Evolutionary conservation across 139 green algal species (phyloP).

Genomic region (Chlamydomonas schloesseri): DNA sequence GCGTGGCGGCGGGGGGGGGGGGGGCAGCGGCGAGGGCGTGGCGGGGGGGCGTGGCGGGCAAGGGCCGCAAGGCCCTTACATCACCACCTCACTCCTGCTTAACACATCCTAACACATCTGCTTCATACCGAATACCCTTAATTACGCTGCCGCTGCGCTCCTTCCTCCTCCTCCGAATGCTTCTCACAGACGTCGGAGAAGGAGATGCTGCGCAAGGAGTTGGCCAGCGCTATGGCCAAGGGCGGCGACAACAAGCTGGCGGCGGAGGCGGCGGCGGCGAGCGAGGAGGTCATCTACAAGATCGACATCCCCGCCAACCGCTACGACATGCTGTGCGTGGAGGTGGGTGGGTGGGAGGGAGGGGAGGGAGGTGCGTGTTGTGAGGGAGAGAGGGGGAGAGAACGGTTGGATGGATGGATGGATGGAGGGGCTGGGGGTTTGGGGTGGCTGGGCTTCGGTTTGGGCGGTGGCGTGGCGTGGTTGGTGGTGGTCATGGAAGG

Average conservation of each 20-base stretch:
- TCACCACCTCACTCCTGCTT: too few relatives aligned
- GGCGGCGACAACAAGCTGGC: constrained; percentile 25
- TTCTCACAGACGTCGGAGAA: constrained; percentile 94
- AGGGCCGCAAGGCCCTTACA: too few relatives aligned
- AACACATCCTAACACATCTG: too few relatives aligned
- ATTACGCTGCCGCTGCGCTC: too few relatives aligned
- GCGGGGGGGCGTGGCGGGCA: too few relatives aligned
- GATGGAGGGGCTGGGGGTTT: not conserved
- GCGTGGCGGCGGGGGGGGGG: too few relatives aligned
- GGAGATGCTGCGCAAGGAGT: constrained; percentile 94
- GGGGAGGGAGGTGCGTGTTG: constrained; percentile 72
- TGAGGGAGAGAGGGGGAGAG: constrained; percentile 83
- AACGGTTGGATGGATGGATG: not conserved
- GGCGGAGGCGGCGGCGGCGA: constrained; percentile 52
- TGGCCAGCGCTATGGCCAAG: constrained; percentile 40
- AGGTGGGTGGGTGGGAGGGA: constrained; percentile 52
- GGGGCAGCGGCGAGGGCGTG: too few relatives aligned
- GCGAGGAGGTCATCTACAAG: constrained; percentile 97
- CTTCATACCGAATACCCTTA: too few relatives aligned
- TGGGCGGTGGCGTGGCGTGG: too few relatives aligned
- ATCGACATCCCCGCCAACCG: constrained; percentile 99
- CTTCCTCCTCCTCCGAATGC: too few relatives aligned
- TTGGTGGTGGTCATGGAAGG: too few relatives aligned
- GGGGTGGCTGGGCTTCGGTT: too few relatives aligned
- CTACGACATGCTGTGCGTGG: constrained; percentile 99